phyloP scores from a whole-genome alignment of 2,329 filamentous ascomycete species.

The Malbranchea zuffiana region DNA sequence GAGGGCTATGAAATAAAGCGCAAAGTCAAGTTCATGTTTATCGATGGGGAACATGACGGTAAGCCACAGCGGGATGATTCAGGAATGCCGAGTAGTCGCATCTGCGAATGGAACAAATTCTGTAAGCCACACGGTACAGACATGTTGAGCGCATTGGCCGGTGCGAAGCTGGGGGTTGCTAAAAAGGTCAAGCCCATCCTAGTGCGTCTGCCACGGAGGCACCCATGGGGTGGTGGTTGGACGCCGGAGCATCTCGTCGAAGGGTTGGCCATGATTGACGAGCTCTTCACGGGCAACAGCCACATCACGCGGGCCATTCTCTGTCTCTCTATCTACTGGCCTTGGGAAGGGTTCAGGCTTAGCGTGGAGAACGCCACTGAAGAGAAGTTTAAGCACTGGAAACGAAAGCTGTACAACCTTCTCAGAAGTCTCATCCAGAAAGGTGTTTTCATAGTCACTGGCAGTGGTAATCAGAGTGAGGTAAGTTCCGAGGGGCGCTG shows the following conservation, averaged over 20 bases:
- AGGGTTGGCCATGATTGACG: conserved; percentile 5
- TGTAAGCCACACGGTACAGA: conserved; percentile 11
- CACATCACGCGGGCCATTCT: conserved; percentile 8
- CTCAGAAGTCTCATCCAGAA: conserved; percentile 8
- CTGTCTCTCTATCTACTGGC: conserved; percentile 1
- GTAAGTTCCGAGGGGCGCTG: conserved; percentile 1
- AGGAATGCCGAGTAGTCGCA: conserved; percentile 6
- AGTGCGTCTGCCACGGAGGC: conserved; percentile 9
- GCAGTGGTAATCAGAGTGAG: conserved; percentile 3
- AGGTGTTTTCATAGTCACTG: conserved; percentile 11
- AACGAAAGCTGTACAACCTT: not conserved
- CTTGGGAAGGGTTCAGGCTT: not conserved
- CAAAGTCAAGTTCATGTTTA: conserved; percentile 8
- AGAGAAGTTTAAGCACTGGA: conserved; percentile 3
- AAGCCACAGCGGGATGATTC: conserved; percentile 8
- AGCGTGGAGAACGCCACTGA: not conserved
- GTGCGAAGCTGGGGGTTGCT: conserved; percentile 5
- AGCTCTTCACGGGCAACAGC: conserved; percentile 3
- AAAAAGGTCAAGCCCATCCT: conserved; percentile 9
- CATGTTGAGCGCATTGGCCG: conserved; percentile 9
- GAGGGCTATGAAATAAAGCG: conserved; percentile 7
- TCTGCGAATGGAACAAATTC: not conserved
- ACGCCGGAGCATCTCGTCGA: conserved; percentile 1
- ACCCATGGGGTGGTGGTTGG: not conserved
- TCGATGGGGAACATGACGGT: conserved; percentile 8